Conservation (phyloP, 495 filamentous ascomycete genomes). For the Apodospora peruviana region DNA sequence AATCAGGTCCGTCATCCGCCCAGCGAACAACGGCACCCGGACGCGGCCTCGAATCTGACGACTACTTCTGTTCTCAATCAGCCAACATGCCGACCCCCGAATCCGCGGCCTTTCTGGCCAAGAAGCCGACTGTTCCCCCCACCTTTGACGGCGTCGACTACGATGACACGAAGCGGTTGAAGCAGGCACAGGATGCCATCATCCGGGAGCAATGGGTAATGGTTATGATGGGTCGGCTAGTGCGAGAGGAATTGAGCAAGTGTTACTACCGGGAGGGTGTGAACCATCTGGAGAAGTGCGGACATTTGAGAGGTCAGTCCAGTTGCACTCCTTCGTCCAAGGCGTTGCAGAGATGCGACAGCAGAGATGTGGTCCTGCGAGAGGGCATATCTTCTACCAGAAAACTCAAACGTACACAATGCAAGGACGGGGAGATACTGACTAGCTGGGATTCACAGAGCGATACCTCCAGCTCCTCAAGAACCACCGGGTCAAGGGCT, state of each 20-base stretch:
- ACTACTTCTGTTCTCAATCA: background rate
- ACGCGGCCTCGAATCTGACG: background rate
- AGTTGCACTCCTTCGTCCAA: background rate
- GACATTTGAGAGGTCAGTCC: slow-evolving; percentile 75
- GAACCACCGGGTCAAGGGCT: slow-evolving; percentile 79
- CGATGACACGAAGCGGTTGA: slow-evolving; percentile 81
- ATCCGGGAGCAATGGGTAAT: slow-evolving; percentile 96
- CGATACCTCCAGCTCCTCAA: slow-evolving; percentile 88
- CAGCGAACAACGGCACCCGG: background rate
- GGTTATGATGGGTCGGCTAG: slow-evolving; percentile 92
- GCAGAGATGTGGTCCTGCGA: too few species aligned
- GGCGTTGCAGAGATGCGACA: background rate
- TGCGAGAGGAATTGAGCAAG: slow-evolving; percentile 90
- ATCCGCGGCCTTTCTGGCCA: slow-evolving; percentile 84
- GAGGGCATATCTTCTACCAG: too few species aligned
- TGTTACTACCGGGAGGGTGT: slow-evolving; percentile 93
- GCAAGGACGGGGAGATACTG: background rate
- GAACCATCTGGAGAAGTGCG: slow-evolving; percentile 97
- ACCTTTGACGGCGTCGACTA: slow-evolving; percentile 97
- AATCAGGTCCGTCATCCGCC: slow-evolving; percentile 1
- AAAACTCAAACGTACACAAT: too few species aligned
- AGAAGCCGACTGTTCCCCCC: slow-evolving; percentile 88
- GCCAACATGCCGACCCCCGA: slow-evolving; percentile 77
- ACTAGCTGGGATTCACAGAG: slow-evolving; percentile 50
- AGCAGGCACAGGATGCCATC: slow-evolving; percentile 90